Evolutionary conservation across 352 stramenopile species (phyloP), one percentile per base, ranked within the genome.

Genomic region (Phytophthora uliginosa): DNA sequence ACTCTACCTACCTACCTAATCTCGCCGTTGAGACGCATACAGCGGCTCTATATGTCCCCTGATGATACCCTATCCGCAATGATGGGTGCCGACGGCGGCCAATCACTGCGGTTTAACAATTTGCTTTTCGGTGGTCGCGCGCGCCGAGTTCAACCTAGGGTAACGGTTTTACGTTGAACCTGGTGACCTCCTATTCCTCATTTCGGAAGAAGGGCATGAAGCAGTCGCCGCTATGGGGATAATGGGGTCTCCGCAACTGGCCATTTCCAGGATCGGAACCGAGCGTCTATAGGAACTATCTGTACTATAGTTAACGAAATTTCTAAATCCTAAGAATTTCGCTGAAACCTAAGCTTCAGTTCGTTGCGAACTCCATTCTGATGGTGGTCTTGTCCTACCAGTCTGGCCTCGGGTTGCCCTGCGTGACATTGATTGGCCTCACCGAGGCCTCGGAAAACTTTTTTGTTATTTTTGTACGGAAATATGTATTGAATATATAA

Each of bases 71-170:
- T 73, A 69, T 68, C 47, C 72, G 10, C 57, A 28, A 6, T 68
- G 56, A 68, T 50, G 34, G 38, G 18, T 42, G 17, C 26, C 31
- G 55, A 71, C 56, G 56, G 64, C 42, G 8, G 13, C 53, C 60
- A 69, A 69, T 69, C 55, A 13, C 12, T 22, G 55, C n/a, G 24
- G 47, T 52, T 63, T 20, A 51, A 62, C 48, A 61, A 42, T 51
- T 75, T 75, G 48, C 12, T 55, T 64, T 67, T 64, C 55, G 58
- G 55, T 73, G 65, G 66, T 68, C 50, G 58, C 48, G 18, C 20
- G 15, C 13, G 1, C 9, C 26, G 38, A 54, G n/a, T 74, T 74
- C 60, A 74, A 74, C 34, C 18, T 50, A n/a, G 40, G 40, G 15
- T 8, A 50, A 54, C n/a, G 48, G 48, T 31, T 54, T 54, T 26